Conservation (phyloP, 768 basidiomycete genomes). For the Mycena galericulata region DNA sequence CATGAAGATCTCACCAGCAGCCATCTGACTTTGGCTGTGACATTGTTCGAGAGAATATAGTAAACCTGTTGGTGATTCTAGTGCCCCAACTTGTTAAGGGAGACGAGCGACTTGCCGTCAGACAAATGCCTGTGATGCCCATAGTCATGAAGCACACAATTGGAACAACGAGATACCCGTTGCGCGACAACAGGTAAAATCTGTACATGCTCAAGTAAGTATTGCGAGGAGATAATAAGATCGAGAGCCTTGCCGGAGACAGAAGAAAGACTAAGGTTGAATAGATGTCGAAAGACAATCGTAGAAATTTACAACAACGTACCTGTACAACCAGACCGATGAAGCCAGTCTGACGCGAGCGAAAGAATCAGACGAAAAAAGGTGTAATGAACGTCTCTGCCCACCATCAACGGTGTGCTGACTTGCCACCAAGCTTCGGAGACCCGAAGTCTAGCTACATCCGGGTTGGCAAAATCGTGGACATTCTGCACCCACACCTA, state of each 20-base stretch:
- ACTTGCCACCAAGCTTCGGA: conserved; percentile 21
- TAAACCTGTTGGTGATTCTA: neutral
- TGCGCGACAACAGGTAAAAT: conserved; percentile 20
- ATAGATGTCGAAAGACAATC: neutral
- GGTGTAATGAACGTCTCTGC: neutral
- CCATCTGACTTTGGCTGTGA: conserved; percentile 4
- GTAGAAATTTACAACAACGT: neutral
- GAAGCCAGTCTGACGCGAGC: conserved; percentile 14
- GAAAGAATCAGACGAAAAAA: neutral
- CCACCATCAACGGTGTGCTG: conserved; percentile 13
- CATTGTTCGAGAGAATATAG: conserved; percentile 4
- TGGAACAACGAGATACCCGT: conserved; percentile 1
- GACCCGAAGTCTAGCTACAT: conserved; percentile 11
- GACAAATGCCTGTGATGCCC: conserved; percentile 20
- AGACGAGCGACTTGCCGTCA: neutral
- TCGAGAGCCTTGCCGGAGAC: neutral
- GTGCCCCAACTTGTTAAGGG: neutral
- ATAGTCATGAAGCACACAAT: conserved; percentile 14
- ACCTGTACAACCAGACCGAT: conserved; percentile 16
- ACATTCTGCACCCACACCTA: conserved; percentile 21
- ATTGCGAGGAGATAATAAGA: neutral
- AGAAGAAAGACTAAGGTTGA: conserved; percentile 18
- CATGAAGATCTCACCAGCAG: conserved; percentile 6
- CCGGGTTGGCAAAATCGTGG: conserved; percentile 18
- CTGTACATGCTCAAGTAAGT: neutral